Percentiles rank a stretch among this genome's conserved stretches.
Evolutionary conservation across 306 rosid genomes (phyloP).

Genomic region (Corylus avellana): DNA sequence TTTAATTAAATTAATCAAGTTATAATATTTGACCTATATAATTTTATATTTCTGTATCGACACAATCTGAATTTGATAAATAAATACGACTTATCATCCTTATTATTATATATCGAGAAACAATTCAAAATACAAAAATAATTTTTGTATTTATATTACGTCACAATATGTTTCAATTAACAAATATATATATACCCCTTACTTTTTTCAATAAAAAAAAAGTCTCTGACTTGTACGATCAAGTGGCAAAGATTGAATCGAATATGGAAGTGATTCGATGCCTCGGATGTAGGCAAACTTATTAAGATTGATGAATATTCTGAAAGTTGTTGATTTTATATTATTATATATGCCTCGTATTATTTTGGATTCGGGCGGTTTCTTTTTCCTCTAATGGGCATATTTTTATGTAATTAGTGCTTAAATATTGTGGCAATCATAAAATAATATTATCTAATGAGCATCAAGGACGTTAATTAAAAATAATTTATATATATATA

Average conservation of each 20-base stretch:
- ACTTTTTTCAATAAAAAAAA: not conserved
- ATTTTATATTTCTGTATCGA: too few species aligned
- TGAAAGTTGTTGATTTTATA: constrained; percentile 12
- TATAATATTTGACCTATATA: too few species aligned
- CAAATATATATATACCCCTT: too few species aligned
- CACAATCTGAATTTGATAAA: too few species aligned
- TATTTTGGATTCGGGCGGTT: constrained; percentile 31
- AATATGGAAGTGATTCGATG: not conserved
- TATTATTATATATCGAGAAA: too few species aligned
- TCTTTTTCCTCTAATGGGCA: constrained; percentile 23
- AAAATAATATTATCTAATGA: not conserved
- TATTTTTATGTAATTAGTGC: not conserved
- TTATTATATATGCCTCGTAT: not conserved
- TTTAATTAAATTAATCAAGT: too few species aligned
- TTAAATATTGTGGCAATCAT: not conserved
- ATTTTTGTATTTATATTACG: too few species aligned
- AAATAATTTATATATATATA: not conserved
- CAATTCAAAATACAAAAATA: too few species aligned
- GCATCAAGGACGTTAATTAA: not conserved
- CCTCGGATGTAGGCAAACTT: constrained; percentile 9
- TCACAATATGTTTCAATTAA: too few species aligned
- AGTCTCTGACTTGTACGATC: not conserved
- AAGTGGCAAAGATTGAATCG: constrained; percentile 17
- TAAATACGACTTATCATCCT: too few species aligned
- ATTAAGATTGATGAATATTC: constrained; percentile 8